phyloP scores from a whole-genome alignment of 2,329 filamentous ascomycete species.

The Elsinoe batatas region DNA sequence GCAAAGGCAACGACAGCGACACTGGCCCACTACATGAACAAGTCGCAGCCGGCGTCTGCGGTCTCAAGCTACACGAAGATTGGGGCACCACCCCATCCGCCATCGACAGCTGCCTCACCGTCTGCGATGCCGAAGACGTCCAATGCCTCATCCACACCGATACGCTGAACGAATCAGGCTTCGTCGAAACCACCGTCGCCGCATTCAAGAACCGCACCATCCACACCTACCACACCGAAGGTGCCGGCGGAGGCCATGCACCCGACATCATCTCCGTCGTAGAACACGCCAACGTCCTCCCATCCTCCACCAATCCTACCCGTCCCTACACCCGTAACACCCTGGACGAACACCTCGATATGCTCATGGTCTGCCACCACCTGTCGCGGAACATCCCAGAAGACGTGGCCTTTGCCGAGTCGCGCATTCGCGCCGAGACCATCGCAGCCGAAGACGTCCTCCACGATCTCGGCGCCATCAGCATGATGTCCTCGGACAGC shows the following conservation, averaged over 20 bases:
- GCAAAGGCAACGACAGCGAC: constrained; percentile 82
- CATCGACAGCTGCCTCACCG: constrained; percentile 73
- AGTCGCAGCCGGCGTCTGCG: constrained; percentile 71
- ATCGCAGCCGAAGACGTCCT: constrained; percentile 95
- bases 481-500: constrained; percentile 93
- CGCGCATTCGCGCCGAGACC: constrained; percentile 86
- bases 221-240: constrained; percentile 95
- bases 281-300: constrained; percentile 77
- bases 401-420: constrained; percentile 91
- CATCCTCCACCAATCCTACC: constrained; percentile 85
- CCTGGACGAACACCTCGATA: constrained; percentile 90
- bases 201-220: constrained; percentile 80
- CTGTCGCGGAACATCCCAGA: constrained; percentile 86
- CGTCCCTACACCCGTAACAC: constrained; percentile 86
- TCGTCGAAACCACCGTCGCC: constrained; percentile 82
- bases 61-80: constrained; percentile 90
- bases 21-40: constrained; percentile 66
- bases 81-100: constrained; percentile 88
- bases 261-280: constrained; percentile 94
- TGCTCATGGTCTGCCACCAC: constrained; percentile 98
- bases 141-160: constrained; percentile 94
- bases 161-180: constrained; percentile 94
- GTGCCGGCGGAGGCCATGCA: constrained; percentile 86
- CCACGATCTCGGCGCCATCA: constrained; percentile 88
- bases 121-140: constrained; percentile 85